Base-by-base conservation (phyloP, 2,329 filamentous ascomycete species). In the Fusarium kyushuense region DNA sequence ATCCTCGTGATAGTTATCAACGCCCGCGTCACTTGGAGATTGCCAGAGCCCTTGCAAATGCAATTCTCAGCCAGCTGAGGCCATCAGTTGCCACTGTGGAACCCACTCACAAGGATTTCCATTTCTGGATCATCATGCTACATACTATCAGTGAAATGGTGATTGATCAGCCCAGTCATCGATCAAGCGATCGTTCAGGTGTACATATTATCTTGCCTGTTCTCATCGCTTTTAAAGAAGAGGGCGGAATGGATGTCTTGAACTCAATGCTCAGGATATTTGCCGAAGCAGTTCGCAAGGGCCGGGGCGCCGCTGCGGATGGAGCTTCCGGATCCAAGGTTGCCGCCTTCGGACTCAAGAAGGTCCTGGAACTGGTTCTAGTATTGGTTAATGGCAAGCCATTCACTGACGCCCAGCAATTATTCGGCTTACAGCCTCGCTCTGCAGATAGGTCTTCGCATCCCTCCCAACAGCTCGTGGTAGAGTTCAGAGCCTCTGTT, bases 141-240 rank as follows among this genome's bases (percentile, higher is more conserved):
- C 90, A 92, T 58, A 90, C 91, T 0, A 83, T 96, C 55, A 89
- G 92, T 38, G 91, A 94, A 74, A 87, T 96, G 78, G 81, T 97
- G 63, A 88, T 96, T 64, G 93, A 97, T 74, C 78, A 80, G 53
- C 85, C 73, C 8, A 61, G 82, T 69, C 79, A 75, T 63, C 83
- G 80, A 58, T 81, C 79, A 72, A 84, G 73, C 73, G 88, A 82
- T 67, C 85, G 79, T 69, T 81, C 79, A 66, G 83, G 76, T 8
- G 73, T 81, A 11, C 86, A 88, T 65, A 83, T 90, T 16, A 86
- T 91, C 54, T 91, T 93, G 42, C 86, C 96, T 29, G 90, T 98
- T 35, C 84, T 99, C 25, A 86, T 94, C 56, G 92, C 93, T 1
- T 97, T 99, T 82, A 95, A 94, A 77, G 90, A 93, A 62, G 86